These are phyloP conservation scores for Eucalyptus viminalis DNA, from an alignment of 345 rosid species.

Conservation along the genomic window DNA sequence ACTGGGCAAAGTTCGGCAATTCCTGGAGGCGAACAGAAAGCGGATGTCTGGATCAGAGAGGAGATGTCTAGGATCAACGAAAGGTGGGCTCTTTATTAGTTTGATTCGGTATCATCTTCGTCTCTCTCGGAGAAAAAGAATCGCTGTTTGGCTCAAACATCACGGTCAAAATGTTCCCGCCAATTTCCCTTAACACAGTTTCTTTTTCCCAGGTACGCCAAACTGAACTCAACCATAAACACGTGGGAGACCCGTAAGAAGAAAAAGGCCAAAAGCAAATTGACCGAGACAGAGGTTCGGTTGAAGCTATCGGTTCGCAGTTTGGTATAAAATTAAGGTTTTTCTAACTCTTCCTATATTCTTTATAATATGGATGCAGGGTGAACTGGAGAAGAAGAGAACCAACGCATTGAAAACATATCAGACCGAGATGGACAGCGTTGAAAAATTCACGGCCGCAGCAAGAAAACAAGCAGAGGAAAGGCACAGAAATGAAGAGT, in stretches of 20 bases:
- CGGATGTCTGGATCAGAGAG: slow-evolving; percentile 51
- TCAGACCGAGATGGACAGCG: slow-evolving; percentile 19
- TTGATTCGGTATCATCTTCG: not conserved
- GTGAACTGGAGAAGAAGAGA: slow-evolving; percentile 22
- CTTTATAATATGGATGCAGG: slow-evolving; percentile 14
- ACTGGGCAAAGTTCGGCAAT: not conserved
- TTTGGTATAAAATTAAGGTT: not conserved
- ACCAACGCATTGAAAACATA: slow-evolving; percentile 25
- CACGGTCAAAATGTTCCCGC: not conserved
- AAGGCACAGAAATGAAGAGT: slow-evolving; percentile 36
- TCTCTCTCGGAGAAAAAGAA: not conserved
- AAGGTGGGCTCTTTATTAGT: slow-evolving; percentile 14
- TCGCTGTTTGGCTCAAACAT: not conserved
- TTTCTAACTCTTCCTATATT: not conserved
- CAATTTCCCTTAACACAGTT: not conserved
- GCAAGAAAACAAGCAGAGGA: slow-evolving; percentile 51
- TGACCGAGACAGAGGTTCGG: slow-evolving; percentile 51
- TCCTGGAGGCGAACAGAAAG: slow-evolving; percentile 8
- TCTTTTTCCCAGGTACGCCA: slow-evolving; percentile 33
- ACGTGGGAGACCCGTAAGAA: slow-evolving; percentile 54
- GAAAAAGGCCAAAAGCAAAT: slow-evolving; percentile 32
- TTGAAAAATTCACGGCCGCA: slow-evolving; percentile 24
- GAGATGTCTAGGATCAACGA: slow-evolving; percentile 32
- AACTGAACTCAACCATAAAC: slow-evolving; percentile 22
- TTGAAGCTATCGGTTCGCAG: not conserved